Evolutionary conservation across 106 monocot genomes (phyloP), one percentile per base, ranked within the genome.

Genomic region (Hemerocallis citrina): DNA sequence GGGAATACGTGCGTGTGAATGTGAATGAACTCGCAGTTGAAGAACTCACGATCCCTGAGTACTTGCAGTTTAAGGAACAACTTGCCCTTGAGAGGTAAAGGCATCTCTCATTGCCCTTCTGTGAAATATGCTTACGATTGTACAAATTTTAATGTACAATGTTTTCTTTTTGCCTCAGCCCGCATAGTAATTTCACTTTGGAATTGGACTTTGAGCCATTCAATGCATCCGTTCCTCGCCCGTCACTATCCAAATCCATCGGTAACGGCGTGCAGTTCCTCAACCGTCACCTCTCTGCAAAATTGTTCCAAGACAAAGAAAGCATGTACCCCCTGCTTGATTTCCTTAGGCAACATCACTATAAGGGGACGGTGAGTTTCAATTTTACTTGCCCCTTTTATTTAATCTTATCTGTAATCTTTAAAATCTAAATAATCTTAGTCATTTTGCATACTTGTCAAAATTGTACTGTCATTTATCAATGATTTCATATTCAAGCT

Each of bases 191-290:
- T 45, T 88, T 83, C 42, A 62, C 51, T 13, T 61, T 88, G 3
- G 88, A 88, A 64, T 62, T 88, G 63, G 88, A 88, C 73, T 80
- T 88, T 44, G 88, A 83, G 64, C 88, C 88, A 15, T 88, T 88
- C 77, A 88, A 83, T 63, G 76, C 83, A 23, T 74, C 76, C 21
- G 76, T 88, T 43, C 88, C 88, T 36, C 76, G 74, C 21, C 83
- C 81, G 1, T 68, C 88, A 3, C 67, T 79, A 57, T 83, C 83
- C 3, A 83, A 88, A 55, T 82, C 79, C 54, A 88, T 88, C 4
- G 88, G 88, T 11, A 76, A 88, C 5, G 88, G 88, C 34, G 81
- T 83, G 51, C 72, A 88, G 44, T 88, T 88, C 68, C 78, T 88
- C 22, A 88, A 83, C 49, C 79, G 82, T 0, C 88, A 88, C 71